Base-by-base conservation (phyloP, 2,329 filamentous ascomycete genomes). In the Fusarium sarcochroum region DNA sequence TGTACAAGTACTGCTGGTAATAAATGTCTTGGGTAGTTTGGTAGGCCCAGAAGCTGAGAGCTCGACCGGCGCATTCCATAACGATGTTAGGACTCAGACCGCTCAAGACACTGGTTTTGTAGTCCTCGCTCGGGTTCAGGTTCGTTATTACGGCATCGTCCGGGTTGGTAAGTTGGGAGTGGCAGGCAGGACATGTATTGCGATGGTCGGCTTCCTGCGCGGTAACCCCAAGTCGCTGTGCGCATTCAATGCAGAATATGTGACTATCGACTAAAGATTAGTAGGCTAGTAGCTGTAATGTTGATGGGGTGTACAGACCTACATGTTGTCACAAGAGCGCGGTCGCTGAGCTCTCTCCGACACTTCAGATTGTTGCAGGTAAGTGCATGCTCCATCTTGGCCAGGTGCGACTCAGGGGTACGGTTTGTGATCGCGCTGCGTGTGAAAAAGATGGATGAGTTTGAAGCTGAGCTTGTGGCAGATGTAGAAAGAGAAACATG, bases 241-340 rank as follows among this genome's bases (percentile, higher is more conserved):
- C 90, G 74, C 95, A 98, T 18, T 87, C 82, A 3, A 89, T 79
- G 76, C 95, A 98, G 80, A 97, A 97, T 41, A 97, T 90, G 79
- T 98, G 95, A 66, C 94, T 94, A 38, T 15, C 38, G 11, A 32
- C 8, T 13, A 18, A 40, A 42, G 7, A 48, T 69, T 14, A 65
- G 57, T 65, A 32, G 6, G 35, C 15, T 5, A 34, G 6, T 18
- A n/a, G 7, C 3, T 9, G 9, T 14, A 18, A n/a, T 13, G 41
- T 10, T 49, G 42, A 25, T 41, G 7, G 10, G 13, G 37, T 21
- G 20, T 7, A 51, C 72, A 27, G 50, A 92, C 93, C 91, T 93
- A 87, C 94, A 98, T 15, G 92, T 96, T 6, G 94, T 97, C 34
- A 97, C 93, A 2, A 97, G 85, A 13, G 93, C 94, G 66, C 86